Evolutionary conservation across 345 rosid genomes (phyloP).

Genomic region (Rhizophora apiculata): DNA sequence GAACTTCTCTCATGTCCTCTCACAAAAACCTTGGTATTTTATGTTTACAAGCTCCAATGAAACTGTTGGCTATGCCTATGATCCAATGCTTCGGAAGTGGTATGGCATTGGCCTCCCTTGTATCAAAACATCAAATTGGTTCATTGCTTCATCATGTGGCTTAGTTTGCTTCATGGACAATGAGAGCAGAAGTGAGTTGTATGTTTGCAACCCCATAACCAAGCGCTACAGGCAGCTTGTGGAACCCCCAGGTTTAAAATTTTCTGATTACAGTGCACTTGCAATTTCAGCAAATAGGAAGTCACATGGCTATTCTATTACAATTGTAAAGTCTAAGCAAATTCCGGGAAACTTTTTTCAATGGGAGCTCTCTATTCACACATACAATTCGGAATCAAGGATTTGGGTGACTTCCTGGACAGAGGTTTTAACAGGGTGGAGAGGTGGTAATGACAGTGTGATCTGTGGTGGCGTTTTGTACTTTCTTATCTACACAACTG

Average conservation of each 20-base stretch:
- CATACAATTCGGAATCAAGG: slow-evolving; percentile 66
- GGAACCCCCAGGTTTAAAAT: slow-evolving; percentile 64
- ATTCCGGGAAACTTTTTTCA: slow-evolving; percentile 67
- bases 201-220: slow-evolving; percentile 77
- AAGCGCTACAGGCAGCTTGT: slow-evolving; percentile 45
- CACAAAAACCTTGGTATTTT: slow-evolving; percentile 93
- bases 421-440: slow-evolving; percentile 88
- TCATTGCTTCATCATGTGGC: slow-evolving; percentile 79
- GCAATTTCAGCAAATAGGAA: slow-evolving; percentile 51
- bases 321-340: slow-evolving; percentile 84
- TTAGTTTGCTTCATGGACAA: slow-evolving; percentile 92
- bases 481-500: slow-evolving; percentile 72
- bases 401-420: slow-evolving; percentile 55
- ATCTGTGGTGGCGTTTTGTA: slow-evolving; percentile 67
- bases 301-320: slow-evolving; percentile 50
- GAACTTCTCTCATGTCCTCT: slow-evolving; percentile 47
- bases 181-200: slow-evolving; percentile 68
- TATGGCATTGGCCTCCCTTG: slow-evolving; percentile 75
- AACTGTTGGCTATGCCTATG: slow-evolving; percentile 84
- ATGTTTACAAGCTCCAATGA: slow-evolving; percentile 93
- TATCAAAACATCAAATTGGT: slow-evolving; percentile 66
- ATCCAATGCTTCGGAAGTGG: slow-evolving; percentile 83
- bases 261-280: slow-evolving; percentile 77
- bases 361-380: slow-evolving; percentile 70
- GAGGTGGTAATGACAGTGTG: slow-evolving; percentile 91